Percentiles rank a stretch among this genome's conserved stretches.
Evolutionary conservation across 768 basidiomycete genomes (phyloP).

Genomic region (Hortiboletus campestris): DNA sequence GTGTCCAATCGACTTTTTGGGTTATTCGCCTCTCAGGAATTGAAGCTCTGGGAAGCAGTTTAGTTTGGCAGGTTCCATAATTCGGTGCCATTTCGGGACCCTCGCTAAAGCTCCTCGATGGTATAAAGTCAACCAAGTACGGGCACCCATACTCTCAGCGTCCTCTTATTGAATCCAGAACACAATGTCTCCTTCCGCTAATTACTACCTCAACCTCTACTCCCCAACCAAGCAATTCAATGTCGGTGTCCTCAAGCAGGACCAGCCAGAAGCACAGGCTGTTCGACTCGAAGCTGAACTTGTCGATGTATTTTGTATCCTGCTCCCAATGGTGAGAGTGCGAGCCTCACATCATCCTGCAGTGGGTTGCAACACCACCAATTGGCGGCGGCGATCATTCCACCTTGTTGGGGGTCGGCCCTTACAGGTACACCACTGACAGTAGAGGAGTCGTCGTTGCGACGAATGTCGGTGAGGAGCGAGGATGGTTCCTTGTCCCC

Average conservation of each 20-base stretch:
- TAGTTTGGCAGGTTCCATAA: too few species aligned
- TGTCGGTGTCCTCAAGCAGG: background rate
- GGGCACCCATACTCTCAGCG: background rate
- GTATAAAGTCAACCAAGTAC: background rate
- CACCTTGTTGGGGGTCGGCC: background rate
- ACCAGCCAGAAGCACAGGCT: background rate
- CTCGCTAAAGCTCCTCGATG: background rate
- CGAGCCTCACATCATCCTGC: background rate
- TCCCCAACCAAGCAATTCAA: background rate
- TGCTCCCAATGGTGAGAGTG: too few species aligned
- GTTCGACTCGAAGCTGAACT: conserved; percentile 1
- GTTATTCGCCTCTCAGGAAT: too few species aligned
- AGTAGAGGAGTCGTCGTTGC: background rate
- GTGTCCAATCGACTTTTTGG: too few species aligned
- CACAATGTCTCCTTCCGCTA: background rate
- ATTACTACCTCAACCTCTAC: background rate
- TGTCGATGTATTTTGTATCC: background rate
- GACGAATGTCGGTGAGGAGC: background rate
- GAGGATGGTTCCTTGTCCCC: background rate
- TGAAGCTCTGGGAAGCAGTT: too few species aligned
- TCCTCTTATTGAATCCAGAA: background rate
- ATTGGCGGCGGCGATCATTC: background rate
- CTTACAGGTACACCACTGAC: background rate
- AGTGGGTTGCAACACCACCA: background rate
- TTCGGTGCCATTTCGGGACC: too few species aligned